These are phyloP conservation scores for Pseudocercospora eumusae DNA, from an alignment of 2,329 filamentous ascomycete species.

Conservation along the genomic window DNA sequence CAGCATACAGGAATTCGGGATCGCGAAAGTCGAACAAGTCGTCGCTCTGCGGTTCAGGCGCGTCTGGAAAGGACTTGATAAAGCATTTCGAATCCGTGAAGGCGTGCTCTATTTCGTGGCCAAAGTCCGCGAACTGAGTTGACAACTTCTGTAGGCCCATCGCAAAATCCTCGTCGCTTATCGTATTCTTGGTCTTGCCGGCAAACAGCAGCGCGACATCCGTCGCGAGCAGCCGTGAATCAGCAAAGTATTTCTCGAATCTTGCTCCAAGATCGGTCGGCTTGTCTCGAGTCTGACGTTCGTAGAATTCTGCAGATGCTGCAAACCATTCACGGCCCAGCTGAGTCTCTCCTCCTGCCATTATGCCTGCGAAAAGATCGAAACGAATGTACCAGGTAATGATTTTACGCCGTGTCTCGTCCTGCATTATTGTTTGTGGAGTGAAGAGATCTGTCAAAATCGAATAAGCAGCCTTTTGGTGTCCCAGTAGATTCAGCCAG, in stretches of 20 bases:
- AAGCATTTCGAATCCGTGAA: slow-evolving; percentile 64
- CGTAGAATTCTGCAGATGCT: slow-evolving; percentile 63
- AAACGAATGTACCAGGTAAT: slow-evolving; percentile 90
- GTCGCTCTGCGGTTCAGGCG: slow-evolving; percentile 50
- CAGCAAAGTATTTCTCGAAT: slow-evolving; percentile 62
- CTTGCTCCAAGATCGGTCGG: slow-evolving; percentile 66
- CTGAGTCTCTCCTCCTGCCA: slow-evolving; percentile 74
- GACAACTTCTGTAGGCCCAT: slow-evolving; percentile 54
- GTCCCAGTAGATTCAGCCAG: slow-evolving; percentile 89
- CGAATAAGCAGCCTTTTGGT: slow-evolving; percentile 84
- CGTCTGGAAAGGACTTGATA: slow-evolving; percentile 63
- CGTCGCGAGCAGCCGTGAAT: slow-evolving; percentile 70
- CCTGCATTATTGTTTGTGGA: slow-evolving; percentile 71
- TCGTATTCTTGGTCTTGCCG: slow-evolving; percentile 63
- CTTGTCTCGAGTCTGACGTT: slow-evolving; percentile 58
- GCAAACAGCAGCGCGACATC: slow-evolving; percentile 80
- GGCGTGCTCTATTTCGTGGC: slow-evolving; percentile 58
- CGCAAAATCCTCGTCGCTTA: slow-evolving; percentile 66
- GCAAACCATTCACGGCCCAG: slow-evolving; percentile 79
- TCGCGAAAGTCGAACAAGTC: slow-evolving; percentile 75
- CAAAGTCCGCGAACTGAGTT: slow-evolving; percentile 53
- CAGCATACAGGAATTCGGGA: slow-evolving; percentile 68
- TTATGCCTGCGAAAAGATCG: slow-evolving; percentile 79
- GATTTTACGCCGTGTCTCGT: slow-evolving; percentile 69
- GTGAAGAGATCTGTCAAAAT: slow-evolving; percentile 78